Conservation (phyloP, 495 filamentous ascomycete genomes). For the Aspergillus leporis region DNA sequence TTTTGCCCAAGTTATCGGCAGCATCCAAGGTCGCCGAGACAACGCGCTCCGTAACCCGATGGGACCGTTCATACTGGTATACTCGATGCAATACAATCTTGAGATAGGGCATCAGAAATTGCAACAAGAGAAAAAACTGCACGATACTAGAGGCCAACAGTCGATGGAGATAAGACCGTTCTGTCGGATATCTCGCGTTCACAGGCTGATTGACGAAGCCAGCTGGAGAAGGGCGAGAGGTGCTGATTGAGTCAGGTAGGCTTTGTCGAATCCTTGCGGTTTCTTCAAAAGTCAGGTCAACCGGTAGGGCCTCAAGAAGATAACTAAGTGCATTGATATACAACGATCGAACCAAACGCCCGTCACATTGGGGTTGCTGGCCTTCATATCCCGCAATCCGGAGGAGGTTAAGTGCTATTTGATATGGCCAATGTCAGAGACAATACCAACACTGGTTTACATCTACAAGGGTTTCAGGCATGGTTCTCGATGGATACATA, state of each 20-base stretch:
- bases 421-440: not conserved
- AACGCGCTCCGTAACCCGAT: constrained; percentile 58
- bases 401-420: constrained; percentile 39
- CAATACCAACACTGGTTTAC: not conserved
- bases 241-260: constrained; percentile 31
- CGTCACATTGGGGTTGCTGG: constrained; percentile 37
- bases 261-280: constrained; percentile 28
- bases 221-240: constrained; percentile 31
- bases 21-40: constrained; percentile 49
- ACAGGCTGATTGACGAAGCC: constrained; percentile 11
- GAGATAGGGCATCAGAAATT: constrained; percentile 59
- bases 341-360: constrained; percentile 57
- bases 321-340: constrained; percentile 68
- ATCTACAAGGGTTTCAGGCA: not conserved
- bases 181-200: constrained; percentile 5
- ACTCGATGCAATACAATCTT: constrained; percentile 50
- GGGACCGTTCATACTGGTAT: constrained; percentile 64
- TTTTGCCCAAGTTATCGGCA: constrained; percentile 54
- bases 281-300: constrained; percentile 50
- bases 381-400: constrained; percentile 43
- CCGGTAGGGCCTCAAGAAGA: constrained; percentile 64
- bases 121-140: constrained; percentile 55
- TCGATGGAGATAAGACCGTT: constrained; percentile 56
- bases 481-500: constrained; percentile 19
- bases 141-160: constrained; percentile 56